Base-by-base conservation (phyloP, 805 yeast genomes). In the Yamadazyma olivae region DNA sequence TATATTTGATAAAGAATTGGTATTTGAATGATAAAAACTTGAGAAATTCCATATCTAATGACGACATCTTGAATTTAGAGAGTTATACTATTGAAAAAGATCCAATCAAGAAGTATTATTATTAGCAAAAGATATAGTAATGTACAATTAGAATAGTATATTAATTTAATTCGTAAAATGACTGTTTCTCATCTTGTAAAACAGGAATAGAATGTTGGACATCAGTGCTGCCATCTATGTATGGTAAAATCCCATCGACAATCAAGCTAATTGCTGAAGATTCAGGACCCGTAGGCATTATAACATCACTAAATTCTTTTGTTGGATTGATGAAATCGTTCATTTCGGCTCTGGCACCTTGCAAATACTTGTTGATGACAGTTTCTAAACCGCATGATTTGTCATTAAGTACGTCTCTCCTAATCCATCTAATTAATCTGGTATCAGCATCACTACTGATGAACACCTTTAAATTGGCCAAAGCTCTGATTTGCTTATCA, bases 401-500 rank as follows among this genome's bases (percentile, higher is more conserved):
- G 13, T 33, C 40, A 12, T 41, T 31, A 12, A 57, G 34, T 4
- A 66, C 70, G 39, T 67, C 73, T 30, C 71, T 50, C 36, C 68
- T 63, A 31, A 86, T 81, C 83, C 93, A 78, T 45, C 95, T 74
- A n/a, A 87, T 80, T 27, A 90, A 63, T 36, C 96, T 63, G 4
- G 83, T 78, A 56, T 90, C 98, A 1, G 91, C 79, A 57, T 90
- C 97, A 43, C 88, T 75, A 46, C 86, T 93, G 12, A 90, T 70
- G 48, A 82, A 90, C 2, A 90, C 77, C 51, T 78, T 82, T 45
- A 89, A 65, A 1, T 77, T 67, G 0, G 90, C 80, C 50, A 72
- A 42, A 8, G 64, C 63, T 23, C 84, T 59, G 8, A 90, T 56
- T 14, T 64, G 64, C 30, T 63, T 60, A 53, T 86, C 81, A 51